Evolutionary conservation across 2,329 filamentous ascomycete species (phyloP), one percentile per base, ranked within the genome.

Genomic region (Davidsoniella australis): DNA sequence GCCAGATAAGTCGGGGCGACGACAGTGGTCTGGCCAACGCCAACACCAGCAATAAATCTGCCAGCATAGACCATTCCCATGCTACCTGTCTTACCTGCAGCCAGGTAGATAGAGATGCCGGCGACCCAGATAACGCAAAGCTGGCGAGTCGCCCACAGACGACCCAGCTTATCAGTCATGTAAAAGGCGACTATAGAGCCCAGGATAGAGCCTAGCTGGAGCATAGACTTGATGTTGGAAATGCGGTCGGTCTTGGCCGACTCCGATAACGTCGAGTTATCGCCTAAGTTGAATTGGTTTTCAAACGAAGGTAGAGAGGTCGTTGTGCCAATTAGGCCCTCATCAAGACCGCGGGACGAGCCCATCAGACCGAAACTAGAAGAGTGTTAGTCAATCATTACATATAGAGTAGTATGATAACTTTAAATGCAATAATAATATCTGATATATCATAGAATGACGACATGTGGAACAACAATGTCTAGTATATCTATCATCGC

Each of bases 191-290:
- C 70, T 29, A 85, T 67, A 26, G 82, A 80, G 41, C 83, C 83
- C 3, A 68, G 77, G 26, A 88, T 81, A 20, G 76, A 82, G 20
- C 83, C 83, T 57, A 87, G 76, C 63, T 87, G 83, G 0, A 88
- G 83, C 83, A 88, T 88, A 44, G 80, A 75, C 1, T 82, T 81
- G 49, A 88, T 81, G 61, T 88, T 88, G 56, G 73, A 78, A 63
- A 82, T 78, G 64, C 81, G 78, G 60, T 83, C 78, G 53, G 80
- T 78, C 58, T 73, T 67, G 43, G 75, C 69, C 3, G 70, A 65
- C 0, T 62, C 57, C 42, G 63, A 66, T 57, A 78, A 77, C 2
- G 68, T 65, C 5, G 67, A 63, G 47, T 78, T 68, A 54, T 71
- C 67, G 29, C 29, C 29, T n/a, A 76, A 77, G 58, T 76, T 75